Percentiles rank a stretch among this genome's conserved stretches.
These are phyloP conservation scores for Termitomyces sp. DNA, from an alignment of 768 basidiomycete genomes.

Conservation along the genomic window DNA sequence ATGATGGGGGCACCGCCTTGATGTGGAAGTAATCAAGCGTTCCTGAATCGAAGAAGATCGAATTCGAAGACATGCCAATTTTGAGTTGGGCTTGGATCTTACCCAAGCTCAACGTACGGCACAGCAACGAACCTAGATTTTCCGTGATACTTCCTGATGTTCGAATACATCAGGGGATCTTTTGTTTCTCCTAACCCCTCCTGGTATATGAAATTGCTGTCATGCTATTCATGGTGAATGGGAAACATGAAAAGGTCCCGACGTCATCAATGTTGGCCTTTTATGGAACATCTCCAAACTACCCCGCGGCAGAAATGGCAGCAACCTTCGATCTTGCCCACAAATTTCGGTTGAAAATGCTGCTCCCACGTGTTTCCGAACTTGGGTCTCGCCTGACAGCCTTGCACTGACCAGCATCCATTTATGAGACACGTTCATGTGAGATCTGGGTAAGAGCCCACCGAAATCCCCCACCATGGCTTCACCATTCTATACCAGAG, in stretches of 20 bases:
- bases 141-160: slow-evolving; percentile 9
- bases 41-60: slow-evolving; percentile 15
- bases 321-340: slow-evolving; percentile 9
- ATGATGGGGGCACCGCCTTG: not conserved
- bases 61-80: slow-evolving; percentile 8
- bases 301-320: slow-evolving; percentile 14
- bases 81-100: slow-evolving; percentile 10
- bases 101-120: slow-evolving; percentile 9
- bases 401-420: slow-evolving; percentile 16
- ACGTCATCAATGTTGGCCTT: slow-evolving; percentile 1
- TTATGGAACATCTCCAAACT: slow-evolving; percentile 9
- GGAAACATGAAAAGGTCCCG: not conserved
- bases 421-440: slow-evolving; percentile 15
- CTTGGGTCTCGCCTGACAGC: slow-evolving; percentile 16
- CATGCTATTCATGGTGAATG: not conserved
- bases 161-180: not conserved
- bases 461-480: slow-evolving; percentile 14
- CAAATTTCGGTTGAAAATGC: slow-evolving; percentile 7
- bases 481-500: slow-evolving; percentile 14
- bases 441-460: slow-evolving; percentile 4
- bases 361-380: slow-evolving; percentile 22
- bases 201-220: not conserved
- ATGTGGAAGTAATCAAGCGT: slow-evolving; percentile 2
- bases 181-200: slow-evolving; percentile 1
- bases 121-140: slow-evolving; percentile 8